phyloP scores from a whole-genome alignment of 2,329 filamentous ascomycete genomes.

The Penicillium sp. region DNA sequence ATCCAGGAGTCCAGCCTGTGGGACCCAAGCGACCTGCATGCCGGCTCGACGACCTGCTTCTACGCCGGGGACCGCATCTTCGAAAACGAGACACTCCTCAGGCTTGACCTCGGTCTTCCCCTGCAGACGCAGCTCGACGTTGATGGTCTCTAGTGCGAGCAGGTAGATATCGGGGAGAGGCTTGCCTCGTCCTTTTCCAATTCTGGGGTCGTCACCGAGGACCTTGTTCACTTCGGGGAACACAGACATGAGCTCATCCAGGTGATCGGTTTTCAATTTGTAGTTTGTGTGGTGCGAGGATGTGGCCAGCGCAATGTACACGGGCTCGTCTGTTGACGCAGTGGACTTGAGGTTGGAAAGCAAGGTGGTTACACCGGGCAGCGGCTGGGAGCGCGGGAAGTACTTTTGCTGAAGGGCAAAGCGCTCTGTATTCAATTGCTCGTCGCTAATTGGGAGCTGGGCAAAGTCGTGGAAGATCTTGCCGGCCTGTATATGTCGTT shows the following conservation, averaged over 20 bases:
- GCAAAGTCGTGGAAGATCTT: conserved; percentile 79
- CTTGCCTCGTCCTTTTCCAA: conserved; percentile 81
- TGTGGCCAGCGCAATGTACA: conserved; percentile 85
- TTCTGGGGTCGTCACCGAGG: conserved; percentile 80
- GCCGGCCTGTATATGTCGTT: conserved; percentile 46
- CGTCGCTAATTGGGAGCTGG: conserved; percentile 72
- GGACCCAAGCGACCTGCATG: conserved; percentile 93
- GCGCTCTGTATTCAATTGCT: conserved; percentile 66
- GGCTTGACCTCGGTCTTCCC: conserved; percentile 68
- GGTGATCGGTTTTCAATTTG: conserved; percentile 69
- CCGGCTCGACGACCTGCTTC: conserved; percentile 88
- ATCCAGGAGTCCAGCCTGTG: conserved; percentile 74
- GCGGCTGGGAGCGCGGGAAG: conserved; percentile 73
- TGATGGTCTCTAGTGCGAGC: conserved; percentile 81
- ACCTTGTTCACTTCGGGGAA: conserved; percentile 74
- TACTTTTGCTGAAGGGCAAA: conserved; percentile 66
- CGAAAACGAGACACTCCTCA: conserved; percentile 92
- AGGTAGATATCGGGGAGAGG: conserved; percentile 94
- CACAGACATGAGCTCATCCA: conserved; percentile 53
- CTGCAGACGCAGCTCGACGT: conserved; percentile 62
- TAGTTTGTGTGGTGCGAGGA: conserved; percentile 74
- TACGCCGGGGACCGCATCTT: conserved; percentile 91
- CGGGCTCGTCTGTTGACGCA: conserved; percentile 43
- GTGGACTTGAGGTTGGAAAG: conserved; percentile 50
- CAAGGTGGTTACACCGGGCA: conserved; percentile 75